Percentiles rank a stretch among this genome's conserved stretches.
Conservation (phyloP, 2,329 filamentous ascomycete species). For the Pestalotiopsis sp. region DNA sequence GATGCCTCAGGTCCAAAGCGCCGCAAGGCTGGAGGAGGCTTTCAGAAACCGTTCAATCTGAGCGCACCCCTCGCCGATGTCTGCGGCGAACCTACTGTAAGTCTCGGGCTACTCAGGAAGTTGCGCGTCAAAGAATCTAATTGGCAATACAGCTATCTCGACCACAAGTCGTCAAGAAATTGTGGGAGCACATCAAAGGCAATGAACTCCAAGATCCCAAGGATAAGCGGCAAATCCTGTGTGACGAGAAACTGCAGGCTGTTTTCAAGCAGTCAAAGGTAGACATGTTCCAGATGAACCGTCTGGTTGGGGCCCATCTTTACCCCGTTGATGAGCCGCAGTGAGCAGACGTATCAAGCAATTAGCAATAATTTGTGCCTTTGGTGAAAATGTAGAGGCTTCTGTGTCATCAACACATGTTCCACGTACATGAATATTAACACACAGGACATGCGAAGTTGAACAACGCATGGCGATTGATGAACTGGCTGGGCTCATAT, state of each 20-base stretch:
- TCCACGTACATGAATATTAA: not conserved
- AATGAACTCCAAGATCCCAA: slow-evolving; percentile 86
- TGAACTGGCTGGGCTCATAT: not conserved
- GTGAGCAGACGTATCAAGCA: slow-evolving; percentile 1
- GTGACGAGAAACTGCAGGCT: slow-evolving; percentile 87
- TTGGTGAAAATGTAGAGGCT: not conserved
- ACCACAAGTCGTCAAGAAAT: slow-evolving; percentile 92
- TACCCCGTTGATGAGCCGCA: slow-evolving; percentile 76
- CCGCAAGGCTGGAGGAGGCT: slow-evolving; percentile 87
- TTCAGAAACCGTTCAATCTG: slow-evolving; percentile 83
- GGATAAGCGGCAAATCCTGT: slow-evolving; percentile 90
- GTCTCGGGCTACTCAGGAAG: slow-evolving; percentile 24
- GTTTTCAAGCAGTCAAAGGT: slow-evolving; percentile 91
- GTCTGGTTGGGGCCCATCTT: slow-evolving; percentile 85
- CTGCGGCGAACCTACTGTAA: slow-evolving; percentile 66
- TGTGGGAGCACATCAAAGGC: slow-evolving; percentile 93
- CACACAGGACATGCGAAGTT: not conserved
- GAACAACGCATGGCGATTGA: not conserved
- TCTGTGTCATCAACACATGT: not conserved
- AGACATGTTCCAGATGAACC: slow-evolving; percentile 99
- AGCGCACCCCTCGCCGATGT: slow-evolving; percentile 70
- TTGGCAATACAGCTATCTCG: slow-evolving; percentile 69
- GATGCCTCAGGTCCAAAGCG: slow-evolving; percentile 61
- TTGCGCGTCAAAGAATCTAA: slow-evolving; percentile 5
- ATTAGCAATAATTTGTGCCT: not conserved